A percentile compares a stretch with the other conserved stretches of the same genome.
Conservation (phyloP, 257 asterid species). For the Jaltomata sinuosa region DNA sequence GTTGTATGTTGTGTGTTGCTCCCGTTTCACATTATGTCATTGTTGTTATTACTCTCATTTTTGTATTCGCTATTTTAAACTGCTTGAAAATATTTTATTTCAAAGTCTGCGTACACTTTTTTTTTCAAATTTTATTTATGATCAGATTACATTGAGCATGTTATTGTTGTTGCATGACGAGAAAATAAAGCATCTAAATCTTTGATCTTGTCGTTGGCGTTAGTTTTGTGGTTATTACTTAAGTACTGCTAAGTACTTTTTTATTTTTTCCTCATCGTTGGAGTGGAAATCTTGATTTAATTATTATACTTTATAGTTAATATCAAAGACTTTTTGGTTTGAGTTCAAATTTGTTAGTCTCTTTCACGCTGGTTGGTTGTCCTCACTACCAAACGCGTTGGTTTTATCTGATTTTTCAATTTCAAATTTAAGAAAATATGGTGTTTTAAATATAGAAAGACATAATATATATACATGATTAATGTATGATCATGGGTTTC, state of each 20-base stretch:
- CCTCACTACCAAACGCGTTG: not conserved
- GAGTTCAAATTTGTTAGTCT: not conserved
- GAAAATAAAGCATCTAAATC: not conserved
- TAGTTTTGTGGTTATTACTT: not conserved
- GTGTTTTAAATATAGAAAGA: not conserved
- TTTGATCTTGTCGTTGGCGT: not conserved
- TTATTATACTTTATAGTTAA: not conserved
- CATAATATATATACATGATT: not conserved
- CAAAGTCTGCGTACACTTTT: rapidly evolving
- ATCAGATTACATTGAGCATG: too few relatives aligned
- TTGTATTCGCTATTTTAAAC: not conserved
- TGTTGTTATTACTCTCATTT: not conserved
- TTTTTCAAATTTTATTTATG: not conserved
- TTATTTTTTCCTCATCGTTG: not conserved
- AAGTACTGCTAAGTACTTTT: not conserved
- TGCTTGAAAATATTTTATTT: not conserved
- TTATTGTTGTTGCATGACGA: not conserved
- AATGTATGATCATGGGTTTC: not conserved
- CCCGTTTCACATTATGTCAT: not conserved
- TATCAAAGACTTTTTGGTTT: not conserved
- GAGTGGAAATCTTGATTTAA: not conserved
- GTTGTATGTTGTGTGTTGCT: not conserved
- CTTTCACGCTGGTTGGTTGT: not conserved
- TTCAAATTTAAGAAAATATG: not conserved
- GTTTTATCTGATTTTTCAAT: not conserved